Conservation (phyloP, 169 alveolate genomes). For the Plasmodium falciparum region DNA sequence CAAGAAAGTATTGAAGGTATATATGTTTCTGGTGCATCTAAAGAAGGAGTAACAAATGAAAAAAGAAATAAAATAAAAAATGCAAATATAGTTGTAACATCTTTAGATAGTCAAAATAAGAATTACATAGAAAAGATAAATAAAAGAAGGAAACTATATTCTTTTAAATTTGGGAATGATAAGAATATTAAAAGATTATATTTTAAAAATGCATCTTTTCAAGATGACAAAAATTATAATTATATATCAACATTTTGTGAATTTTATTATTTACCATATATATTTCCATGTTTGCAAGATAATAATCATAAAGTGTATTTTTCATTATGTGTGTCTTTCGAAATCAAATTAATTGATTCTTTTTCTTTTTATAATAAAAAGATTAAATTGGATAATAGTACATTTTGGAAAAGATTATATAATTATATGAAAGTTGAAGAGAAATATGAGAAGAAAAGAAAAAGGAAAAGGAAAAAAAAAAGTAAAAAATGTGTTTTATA, state of each 20-base stretch:
- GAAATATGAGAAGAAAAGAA: not conserved
- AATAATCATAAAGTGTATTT: constrained; percentile 24
- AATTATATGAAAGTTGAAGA: not conserved
- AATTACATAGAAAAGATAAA: not conserved
- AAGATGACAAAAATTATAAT: constrained; percentile 23
- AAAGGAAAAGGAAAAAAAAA: not conserved
- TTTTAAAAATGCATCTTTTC: constrained; percentile 29
- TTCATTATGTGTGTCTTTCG: constrained; percentile 34
- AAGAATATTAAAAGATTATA: constrained; percentile 8
- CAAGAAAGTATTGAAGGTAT: constrained; percentile 53
- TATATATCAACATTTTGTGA: constrained; percentile 70
- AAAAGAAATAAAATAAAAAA: too few relatives aligned
- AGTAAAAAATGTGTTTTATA: not conserved
- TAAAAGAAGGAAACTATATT: not conserved
- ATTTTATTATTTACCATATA: constrained; percentile 31
- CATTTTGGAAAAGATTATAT: not conserved
- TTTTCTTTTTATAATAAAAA: not conserved
- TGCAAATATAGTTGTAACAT: not conserved
- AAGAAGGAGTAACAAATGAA: too few relatives aligned
- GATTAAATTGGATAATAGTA: too few relatives aligned
- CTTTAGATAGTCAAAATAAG: not conserved
- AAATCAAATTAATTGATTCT: not conserved
- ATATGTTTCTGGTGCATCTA: constrained; percentile 9
- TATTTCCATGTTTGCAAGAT: constrained; percentile 54
- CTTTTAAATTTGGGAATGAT: constrained; percentile 53